Percentiles rank a stretch among this genome's conserved stretches.
phyloP scores from a whole-genome alignment of 305 asterid species.

The Fraxinus paxiana region DNA sequence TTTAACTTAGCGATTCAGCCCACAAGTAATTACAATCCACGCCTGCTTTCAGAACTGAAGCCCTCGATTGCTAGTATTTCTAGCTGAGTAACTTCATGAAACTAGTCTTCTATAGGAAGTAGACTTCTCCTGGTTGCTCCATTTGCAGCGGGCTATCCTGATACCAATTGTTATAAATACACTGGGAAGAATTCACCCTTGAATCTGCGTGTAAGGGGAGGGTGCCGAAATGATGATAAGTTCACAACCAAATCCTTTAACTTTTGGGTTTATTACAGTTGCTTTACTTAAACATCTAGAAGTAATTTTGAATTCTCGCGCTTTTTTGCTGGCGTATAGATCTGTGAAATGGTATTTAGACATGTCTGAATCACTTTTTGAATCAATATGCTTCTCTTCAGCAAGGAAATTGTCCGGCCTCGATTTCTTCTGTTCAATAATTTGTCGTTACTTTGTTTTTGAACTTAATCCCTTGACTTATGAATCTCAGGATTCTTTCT shows the following conservation, averaged over 20 bases:
- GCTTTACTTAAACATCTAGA: neutral
- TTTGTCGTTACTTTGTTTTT: conserved; percentile 5
- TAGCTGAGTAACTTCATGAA: neutral
- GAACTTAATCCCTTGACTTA: neutral
- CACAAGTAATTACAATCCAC: neutral
- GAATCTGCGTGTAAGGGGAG: neutral
- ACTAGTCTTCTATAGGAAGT: neutral
- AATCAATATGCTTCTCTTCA: neutral
- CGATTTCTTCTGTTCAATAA: conserved; percentile 1
- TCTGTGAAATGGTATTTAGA: neutral
- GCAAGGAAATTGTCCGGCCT: neutral
- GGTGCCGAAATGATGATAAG: neutral
- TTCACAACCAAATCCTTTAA: neutral
- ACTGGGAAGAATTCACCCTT: neutral
- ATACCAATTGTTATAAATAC: neutral
- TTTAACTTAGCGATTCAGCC: neutral
- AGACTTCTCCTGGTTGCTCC: neutral
- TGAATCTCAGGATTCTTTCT: conserved; percentile 23
- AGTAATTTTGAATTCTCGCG: conserved; percentile 1
- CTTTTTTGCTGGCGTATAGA: neutral
- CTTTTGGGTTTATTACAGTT: neutral
- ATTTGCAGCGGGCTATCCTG: neutral
- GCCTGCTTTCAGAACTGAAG: neutral
- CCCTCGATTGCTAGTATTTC: neutral
- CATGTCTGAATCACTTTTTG: conserved; percentile 1